Evolutionary conservation across 192 early-diverging fungal species (phyloP).

Genomic region (Entomortierella parvispora): DNA sequence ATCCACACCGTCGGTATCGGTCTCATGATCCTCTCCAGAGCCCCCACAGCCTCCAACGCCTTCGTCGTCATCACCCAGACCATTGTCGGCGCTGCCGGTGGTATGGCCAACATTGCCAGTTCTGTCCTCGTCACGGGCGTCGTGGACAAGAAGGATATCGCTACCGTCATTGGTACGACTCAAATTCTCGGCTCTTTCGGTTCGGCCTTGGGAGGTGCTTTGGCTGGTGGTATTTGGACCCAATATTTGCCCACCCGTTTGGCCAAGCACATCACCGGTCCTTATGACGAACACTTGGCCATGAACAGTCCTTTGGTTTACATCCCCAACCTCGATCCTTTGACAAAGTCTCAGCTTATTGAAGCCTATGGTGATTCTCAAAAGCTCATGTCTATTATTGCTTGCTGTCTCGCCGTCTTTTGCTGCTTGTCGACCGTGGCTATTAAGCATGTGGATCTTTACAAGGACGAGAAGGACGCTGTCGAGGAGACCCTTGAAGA

Average conservation of each 20-base stretch:
- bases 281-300: conserved; percentile 29
- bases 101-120: conserved; percentile 45
- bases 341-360: conserved; percentile 27
- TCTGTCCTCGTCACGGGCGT: conserved; percentile 35
- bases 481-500: not conserved
- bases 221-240: conserved; percentile 49
- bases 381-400: conserved; percentile 45
- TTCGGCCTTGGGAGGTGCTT: conserved; percentile 32
- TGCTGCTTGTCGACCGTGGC: conserved; percentile 14
- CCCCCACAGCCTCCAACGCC: conserved; percentile 23
- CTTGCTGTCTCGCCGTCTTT: conserved; percentile 24
- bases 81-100: conserved; percentile 48
- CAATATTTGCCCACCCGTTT: conserved; percentile 35
- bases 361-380: conserved; percentile 34
- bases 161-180: conserved; percentile 32
- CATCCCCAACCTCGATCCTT: conserved; percentile 11
- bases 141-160: conserved; percentile 31
- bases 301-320: conserved; percentile 19
- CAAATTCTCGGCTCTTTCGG: conserved; percentile 45
- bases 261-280: conserved; percentile 24
- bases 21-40: conserved; percentile 41
- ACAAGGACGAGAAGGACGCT: conserved; percentile 3
- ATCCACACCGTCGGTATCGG: conserved; percentile 45
- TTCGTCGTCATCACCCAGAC: conserved; percentile 47
- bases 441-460: conserved; percentile 36